Percentiles rank a stretch among this genome's conserved stretches.
phyloP scores from a whole-genome alignment of 2,329 filamentous ascomycete genomes.

The Sporothrix pallida region DNA sequence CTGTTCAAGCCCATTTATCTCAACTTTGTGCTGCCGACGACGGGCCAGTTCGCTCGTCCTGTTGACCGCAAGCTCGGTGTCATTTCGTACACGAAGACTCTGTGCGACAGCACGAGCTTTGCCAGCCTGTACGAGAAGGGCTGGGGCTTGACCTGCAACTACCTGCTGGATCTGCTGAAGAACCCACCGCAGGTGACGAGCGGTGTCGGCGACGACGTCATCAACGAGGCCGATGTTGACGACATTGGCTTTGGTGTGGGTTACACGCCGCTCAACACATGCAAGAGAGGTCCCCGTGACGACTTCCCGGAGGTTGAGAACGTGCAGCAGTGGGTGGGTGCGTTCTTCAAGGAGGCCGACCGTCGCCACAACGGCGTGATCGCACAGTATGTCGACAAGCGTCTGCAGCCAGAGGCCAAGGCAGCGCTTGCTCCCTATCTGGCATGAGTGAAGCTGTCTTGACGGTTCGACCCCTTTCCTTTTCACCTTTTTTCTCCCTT shows the following conservation, averaged over 20 bases:
- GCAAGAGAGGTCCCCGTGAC: conserved; percentile 74
- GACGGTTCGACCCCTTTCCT: not conserved
- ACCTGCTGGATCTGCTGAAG: conserved; percentile 85
- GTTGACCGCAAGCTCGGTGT: conserved; percentile 93
- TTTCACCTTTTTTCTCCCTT: not conserved
- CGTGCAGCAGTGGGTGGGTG: conserved; percentile 82
- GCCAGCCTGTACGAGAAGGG: conserved; percentile 82
- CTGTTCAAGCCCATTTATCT: conserved; percentile 83
- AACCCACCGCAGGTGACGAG: conserved; percentile 76
- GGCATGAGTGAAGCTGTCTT: conserved; percentile 40
- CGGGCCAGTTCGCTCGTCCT: conserved; percentile 84
- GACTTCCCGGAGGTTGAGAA: conserved; percentile 85
- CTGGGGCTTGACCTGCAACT: conserved; percentile 88
- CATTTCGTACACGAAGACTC: conserved; percentile 88
- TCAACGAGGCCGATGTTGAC: conserved; percentile 89
- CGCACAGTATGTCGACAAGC: conserved; percentile 71
- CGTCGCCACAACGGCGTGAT: conserved; percentile 73
- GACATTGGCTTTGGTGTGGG: conserved; percentile 94
- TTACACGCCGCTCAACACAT: conserved; percentile 92
- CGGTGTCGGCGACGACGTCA: conserved; percentile 73
- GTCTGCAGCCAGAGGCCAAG: conserved; percentile 68
- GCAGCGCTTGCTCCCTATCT: conserved; percentile 60
- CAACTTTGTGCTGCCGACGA: conserved; percentile 83
- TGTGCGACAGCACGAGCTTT: conserved; percentile 85
- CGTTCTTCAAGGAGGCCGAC: conserved; percentile 79